These are phyloP conservation scores for Colletotrichum endophyticum DNA, from an alignment of 2,329 filamentous ascomycete genomes.

Conservation along the genomic window DNA sequence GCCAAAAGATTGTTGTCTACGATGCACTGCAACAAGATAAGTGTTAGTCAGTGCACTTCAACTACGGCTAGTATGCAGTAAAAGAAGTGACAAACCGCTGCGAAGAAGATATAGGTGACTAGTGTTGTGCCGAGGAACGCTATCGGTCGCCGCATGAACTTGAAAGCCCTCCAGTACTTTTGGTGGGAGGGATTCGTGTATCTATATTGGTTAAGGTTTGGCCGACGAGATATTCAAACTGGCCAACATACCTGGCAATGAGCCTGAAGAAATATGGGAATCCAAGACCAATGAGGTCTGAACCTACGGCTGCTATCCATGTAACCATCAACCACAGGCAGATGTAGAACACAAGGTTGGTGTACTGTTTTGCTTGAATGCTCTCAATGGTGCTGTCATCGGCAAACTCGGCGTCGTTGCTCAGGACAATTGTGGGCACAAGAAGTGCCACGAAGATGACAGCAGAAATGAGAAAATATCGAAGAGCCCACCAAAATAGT, in stretches of 20 bases:
- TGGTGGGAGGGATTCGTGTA: conserved; percentile 32
- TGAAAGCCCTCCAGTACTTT: conserved; percentile 30
- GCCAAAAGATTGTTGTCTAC: conserved; percentile 18
- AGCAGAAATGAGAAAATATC: conserved; percentile 20
- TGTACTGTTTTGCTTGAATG: conserved; percentile 14
- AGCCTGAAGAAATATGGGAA: conserved; percentile 30
- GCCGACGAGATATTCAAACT: background rate
- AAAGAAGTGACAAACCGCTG: background rate
- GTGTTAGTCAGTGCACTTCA: background rate
- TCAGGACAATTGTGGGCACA: conserved; percentile 23
- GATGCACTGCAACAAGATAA: conserved; percentile 16
- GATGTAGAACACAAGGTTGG: conserved; percentile 25
- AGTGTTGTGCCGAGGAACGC: conserved; percentile 23
- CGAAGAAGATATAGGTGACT: conserved; percentile 17
- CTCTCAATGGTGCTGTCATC: background rate
- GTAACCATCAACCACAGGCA: conserved; percentile 25
- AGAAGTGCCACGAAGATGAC: conserved; percentile 21
- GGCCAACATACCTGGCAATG: conserved; percentile 23
- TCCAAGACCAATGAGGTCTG: conserved; percentile 21
- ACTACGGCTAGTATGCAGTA: background rate
- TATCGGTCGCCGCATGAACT: conserved; percentile 27
- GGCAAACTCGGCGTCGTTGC: conserved; percentile 16
- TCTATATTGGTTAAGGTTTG: conserved; percentile 10
- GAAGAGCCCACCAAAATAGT: conserved; percentile 22
- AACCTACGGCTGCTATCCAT: conserved; percentile 25